Conservation (phyloP, 2,329 filamentous ascomycete genomes). For the Scedosporium apiospermum region DNA sequence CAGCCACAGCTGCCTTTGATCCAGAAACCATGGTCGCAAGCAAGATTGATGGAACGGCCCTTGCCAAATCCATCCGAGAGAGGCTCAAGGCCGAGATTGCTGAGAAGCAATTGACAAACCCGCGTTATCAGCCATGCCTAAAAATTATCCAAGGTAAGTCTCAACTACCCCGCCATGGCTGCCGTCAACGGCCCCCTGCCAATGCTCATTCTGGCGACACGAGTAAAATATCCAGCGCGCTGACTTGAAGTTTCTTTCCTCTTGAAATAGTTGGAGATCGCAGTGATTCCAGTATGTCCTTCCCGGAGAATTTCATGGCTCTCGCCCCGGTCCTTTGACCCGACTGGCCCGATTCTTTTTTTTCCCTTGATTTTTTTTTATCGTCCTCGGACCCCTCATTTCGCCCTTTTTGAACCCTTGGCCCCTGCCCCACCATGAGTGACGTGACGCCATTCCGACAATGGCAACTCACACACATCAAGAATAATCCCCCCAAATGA, state of each 20-base stretch:
- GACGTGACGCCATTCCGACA: not conserved
- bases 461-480: not conserved
- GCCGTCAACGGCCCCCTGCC: not conserved
- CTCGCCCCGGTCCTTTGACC: not conserved
- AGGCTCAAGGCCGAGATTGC: conserved; percentile 71
- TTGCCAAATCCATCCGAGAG: conserved; percentile 86
- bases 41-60: conserved; percentile 92
- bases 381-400: not conserved
- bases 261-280: conserved; percentile 67
- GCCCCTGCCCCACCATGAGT: conserved; percentile 10
- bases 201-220: conserved; percentile 3
- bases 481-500: no score
- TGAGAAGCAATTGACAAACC: conserved; percentile 70
- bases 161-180: not conserved
- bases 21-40: conserved; percentile 63
- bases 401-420: not conserved
- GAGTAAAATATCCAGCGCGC: not conserved
- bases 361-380: not conserved
- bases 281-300: conserved; percentile 72
- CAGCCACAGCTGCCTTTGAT: not conserved
- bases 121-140: conserved; percentile 78
- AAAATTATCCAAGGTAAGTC: conserved; percentile 86
- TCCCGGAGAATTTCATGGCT: not conserved
- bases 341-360: not conserved
- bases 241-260: conserved; percentile 4